Conservation (phyloP, 2,329 filamentous ascomycete genomes). For the Coccinonectria pachysandricola region DNA sequence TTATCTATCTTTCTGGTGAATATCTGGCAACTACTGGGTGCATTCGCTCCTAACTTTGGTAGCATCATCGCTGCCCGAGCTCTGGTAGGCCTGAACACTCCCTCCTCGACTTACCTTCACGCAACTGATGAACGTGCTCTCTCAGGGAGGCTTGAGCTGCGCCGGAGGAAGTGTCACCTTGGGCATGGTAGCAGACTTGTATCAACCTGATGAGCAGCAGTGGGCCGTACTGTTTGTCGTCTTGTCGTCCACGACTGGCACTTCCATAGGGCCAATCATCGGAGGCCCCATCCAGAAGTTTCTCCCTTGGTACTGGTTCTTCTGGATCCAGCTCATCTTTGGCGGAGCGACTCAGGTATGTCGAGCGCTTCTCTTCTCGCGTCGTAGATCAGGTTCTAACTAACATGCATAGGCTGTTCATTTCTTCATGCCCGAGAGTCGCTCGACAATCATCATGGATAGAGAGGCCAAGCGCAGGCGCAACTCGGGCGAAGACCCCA, state of each 20-base stretch:
- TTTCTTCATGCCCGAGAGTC: constrained; percentile 61
- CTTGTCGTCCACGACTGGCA: constrained; percentile 67
- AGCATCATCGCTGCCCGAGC: constrained; percentile 56
- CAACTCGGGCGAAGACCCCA: constrained; percentile 41
- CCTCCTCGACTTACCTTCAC: too few relatives aligned
- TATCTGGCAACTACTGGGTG: constrained; percentile 61
- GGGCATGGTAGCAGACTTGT: constrained; percentile 64
- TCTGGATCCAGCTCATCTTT: constrained; percentile 76
- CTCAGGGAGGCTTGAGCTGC: constrained; percentile 50
- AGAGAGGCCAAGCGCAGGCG: constrained; percentile 63
- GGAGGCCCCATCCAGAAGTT: constrained; percentile 62
- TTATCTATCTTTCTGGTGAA: constrained; percentile 62
- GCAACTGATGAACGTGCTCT: neutral
- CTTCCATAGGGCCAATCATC: constrained; percentile 62
- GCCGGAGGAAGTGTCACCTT: constrained; percentile 62
- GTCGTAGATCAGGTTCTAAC: too few relatives aligned
- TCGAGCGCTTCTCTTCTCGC: too few relatives aligned
- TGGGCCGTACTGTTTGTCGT: constrained; percentile 65
- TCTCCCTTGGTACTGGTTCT: constrained; percentile 49
- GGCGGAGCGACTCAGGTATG: constrained; percentile 46
- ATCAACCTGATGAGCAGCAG: constrained; percentile 57
- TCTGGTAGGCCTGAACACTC: constrained; percentile 36
- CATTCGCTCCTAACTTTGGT: constrained; percentile 59
- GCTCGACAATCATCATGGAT: constrained; percentile 66
- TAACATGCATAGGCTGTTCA: constrained; percentile 47